Base-by-base conservation (phyloP, 169 alveolate species). In the Cryptosporidium ubiquitum region DNA sequence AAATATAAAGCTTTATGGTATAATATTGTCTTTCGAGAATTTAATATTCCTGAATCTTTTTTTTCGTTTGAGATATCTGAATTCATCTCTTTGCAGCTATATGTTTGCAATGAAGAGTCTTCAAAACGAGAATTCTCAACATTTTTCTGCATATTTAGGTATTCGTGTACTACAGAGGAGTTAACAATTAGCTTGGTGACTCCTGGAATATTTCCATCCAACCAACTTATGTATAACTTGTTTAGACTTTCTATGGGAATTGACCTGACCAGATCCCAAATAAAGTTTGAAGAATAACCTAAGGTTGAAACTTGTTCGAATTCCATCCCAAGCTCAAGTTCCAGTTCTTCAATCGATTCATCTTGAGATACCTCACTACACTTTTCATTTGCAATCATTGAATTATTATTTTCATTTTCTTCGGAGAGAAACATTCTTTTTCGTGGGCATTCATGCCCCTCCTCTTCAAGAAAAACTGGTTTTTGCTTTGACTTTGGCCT, bases 181-280 rank as follows among this genome's bases (percentile, higher is more conserved):
- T 58, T 73, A 0, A 58, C 71, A 52, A 73, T 60, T 29, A 64
- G 35, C 35, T 47, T 60, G 9, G 89, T 61, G 20, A 79, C 64
- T 37, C 89, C 89, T 39, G 89, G 89, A 23, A 79, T 79, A 26
- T 79, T 64, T 26, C 89, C 89, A 79, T 64, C 75, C 26, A 79
- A 12, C 89, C 89, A 79, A 39, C 79, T 61, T 29, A 61, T 12
- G 23, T 79, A 79, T 1, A 79, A 31, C 51, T 26, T 79, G 37
- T 79, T 79, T 23, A 79, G n/a, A 26, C 47, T 26, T 40, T 79
- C 75, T 40, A 79, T 44, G 16, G 89, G 89, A 33, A 79, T 39
- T 42, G 73, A 37, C 26, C 74, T 79, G 1, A 79, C 64, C 14
- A 66, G 40, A 49, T 58, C 52, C 89, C 89, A 79, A 16, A 79